A percentile compares a stretch with the other conserved stretches of the same genome.
Conservation (phyloP, 2,329 filamentous ascomycete genomes). For the Stachybotrys chartarum region DNA sequence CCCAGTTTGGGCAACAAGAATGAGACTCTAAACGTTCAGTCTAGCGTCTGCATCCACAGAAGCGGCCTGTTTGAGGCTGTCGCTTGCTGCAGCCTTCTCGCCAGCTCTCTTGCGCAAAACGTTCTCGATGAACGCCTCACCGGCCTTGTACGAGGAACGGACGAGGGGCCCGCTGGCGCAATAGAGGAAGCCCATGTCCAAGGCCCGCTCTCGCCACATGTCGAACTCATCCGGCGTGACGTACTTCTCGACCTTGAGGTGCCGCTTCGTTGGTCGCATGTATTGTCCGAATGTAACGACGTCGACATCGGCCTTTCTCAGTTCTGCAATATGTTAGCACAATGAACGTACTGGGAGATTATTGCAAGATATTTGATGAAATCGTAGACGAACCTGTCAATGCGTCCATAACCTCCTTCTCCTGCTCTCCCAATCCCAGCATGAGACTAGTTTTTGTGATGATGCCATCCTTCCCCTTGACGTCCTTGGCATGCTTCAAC, state of each 20-base stretch:
- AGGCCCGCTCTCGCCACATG: constrained; percentile 78
- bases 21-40: constrained; percentile 11
- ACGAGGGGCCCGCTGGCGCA: constrained; percentile 91
- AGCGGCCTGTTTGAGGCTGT: constrained; percentile 30
- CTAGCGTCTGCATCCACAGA: constrained; percentile 25
- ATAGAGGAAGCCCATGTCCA: constrained; percentile 95
- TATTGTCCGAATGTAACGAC: constrained; percentile 99
- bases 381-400: constrained; percentile 48
- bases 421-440: constrained; percentile 89
- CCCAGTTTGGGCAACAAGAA: no score
- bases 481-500: constrained; percentile 72
- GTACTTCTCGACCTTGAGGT: constrained; percentile 96
- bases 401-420: constrained; percentile 75
- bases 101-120: constrained; percentile 76
- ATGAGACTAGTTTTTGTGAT: constrained; percentile 99
- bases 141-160: constrained; percentile 93
- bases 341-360: neutral
- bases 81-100: constrained; percentile 27
- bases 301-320: constrained; percentile 76
- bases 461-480: constrained; percentile 57
- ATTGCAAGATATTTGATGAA: constrained; percentile 3
- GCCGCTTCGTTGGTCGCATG: constrained; percentile 96
- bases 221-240: constrained; percentile 89
- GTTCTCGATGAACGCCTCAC: constrained; percentile 98
- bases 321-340: constrained; percentile 38